These are phyloP conservation scores for Musa beccarii DNA, from an alignment of 176 grass and related monocot genomes.

Conservation along the genomic window DNA sequence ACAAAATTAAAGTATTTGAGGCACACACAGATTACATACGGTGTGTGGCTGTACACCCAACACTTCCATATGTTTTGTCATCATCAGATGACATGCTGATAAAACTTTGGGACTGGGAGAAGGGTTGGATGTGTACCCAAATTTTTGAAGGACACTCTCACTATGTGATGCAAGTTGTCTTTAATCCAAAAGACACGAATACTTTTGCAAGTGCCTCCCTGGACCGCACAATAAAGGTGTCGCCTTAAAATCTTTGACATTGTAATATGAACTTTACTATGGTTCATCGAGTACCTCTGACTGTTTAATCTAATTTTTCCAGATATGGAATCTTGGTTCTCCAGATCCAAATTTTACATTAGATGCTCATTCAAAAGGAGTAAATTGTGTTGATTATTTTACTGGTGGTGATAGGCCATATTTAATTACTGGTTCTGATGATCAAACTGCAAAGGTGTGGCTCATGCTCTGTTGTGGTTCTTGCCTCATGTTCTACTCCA, in stretches of 20 bases:
- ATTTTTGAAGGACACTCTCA: conserved; percentile 99
- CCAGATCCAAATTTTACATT: conserved; percentile 66
- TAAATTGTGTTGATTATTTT: conserved; percentile 78
- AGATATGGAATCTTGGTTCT: conserved; percentile 84
- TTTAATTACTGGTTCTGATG: conserved; percentile 49
- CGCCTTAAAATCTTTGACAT: neutral
- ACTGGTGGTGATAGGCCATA: conserved; percentile 36
- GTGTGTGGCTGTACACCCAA: conserved; percentile 95
- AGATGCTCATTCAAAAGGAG: conserved; percentile 60
- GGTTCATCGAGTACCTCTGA: neutral
- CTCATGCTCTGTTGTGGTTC: neutral
- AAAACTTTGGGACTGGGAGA: conserved; percentile 99
- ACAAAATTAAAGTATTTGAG: conserved; percentile 20
- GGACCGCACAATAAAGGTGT: conserved; percentile 93
- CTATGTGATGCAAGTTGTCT: conserved; percentile 98
- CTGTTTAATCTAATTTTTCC: conserved; percentile 1
- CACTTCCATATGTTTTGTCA: conserved; percentile 87
- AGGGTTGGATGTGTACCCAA: conserved; percentile 97
- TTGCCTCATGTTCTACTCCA: conserved; percentile 6
- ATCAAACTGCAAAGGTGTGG: conserved; percentile 59
- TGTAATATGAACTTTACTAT: neutral
- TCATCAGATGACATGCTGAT: conserved; percentile 99
- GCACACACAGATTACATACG: conserved; percentile 35
- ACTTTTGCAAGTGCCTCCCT: conserved; percentile 98
- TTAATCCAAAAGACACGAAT: conserved; percentile 97